Conservation (phyloP, 352 stramenopile genomes). For the Pythium oligandrum region DNA sequence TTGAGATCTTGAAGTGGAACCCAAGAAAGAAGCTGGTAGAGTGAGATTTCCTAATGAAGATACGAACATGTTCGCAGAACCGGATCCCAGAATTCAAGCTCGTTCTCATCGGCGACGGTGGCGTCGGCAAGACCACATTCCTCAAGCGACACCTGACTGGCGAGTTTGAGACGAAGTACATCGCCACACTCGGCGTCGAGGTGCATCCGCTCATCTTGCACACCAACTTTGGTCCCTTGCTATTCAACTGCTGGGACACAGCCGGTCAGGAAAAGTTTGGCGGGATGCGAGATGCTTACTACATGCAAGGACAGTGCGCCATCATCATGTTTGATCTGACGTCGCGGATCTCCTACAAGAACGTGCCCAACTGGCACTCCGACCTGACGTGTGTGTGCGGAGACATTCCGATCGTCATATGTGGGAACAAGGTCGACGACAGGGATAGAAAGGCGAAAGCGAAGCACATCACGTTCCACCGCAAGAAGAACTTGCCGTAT, state of each 20-base stretch:
- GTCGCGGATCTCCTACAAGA: conserved; percentile 99
- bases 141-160: conserved; percentile 99
- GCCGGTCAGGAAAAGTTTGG: conserved; percentile 99
- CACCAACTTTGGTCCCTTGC: conserved; percentile 98
- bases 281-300: conserved; percentile 95
- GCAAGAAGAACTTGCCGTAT: conserved; percentile 99
- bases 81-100: conserved; percentile 99
- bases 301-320: conserved; percentile 96
- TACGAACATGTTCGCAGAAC: conserved; percentile 14
- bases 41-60: no score
- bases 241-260: conserved; percentile 99
- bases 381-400: conserved; percentile 99
- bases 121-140: conserved; percentile 99
- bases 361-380: conserved; percentile 99
- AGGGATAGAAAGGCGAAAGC: conserved; percentile 99
- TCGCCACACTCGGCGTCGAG: conserved; percentile 98
- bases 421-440: conserved; percentile 99
- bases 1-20: no score
- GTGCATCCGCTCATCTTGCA: conserved; percentile 99
- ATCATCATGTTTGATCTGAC: conserved; percentile 99
- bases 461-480: conserved; percentile 99
- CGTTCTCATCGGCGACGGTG: conserved; percentile 99
- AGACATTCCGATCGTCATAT: conserved; percentile 99
- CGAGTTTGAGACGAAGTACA: conserved; percentile 99
- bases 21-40: no score